phyloP scores from a whole-genome alignment of 75 land plant genomes.

The Cunninghamia lanceolata region DNA sequence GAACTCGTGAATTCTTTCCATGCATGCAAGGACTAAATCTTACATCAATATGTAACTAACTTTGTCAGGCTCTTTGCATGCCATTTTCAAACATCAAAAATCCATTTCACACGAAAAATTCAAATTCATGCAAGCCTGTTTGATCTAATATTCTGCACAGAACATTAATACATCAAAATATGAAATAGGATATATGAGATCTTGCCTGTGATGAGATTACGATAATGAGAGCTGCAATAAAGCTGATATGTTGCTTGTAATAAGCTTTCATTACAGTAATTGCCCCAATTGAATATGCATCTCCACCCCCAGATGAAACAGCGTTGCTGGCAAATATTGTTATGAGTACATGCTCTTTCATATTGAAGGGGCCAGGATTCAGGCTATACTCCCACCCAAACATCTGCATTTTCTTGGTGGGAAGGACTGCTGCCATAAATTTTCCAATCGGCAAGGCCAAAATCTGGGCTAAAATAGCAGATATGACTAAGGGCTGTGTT shows the following conservation, averaged over 20 bases:
- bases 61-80: neutral
- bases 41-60: neutral
- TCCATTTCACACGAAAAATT: neutral
- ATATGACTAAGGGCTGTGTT: conserved; percentile 51
- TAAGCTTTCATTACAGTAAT: conserved; percentile 82
- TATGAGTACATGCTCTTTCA: conserved; percentile 89
- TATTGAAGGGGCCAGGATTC: conserved; percentile 87
- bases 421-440: conserved; percentile 50
- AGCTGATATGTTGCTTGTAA: conserved; percentile 60
- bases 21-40: neutral
- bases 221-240: conserved; percentile 52
- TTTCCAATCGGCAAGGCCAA: conserved; percentile 46
- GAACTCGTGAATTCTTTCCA: neutral
- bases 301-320: conserved; percentile 52
- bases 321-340: conserved; percentile 78
- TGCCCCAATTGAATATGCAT: conserved; percentile 73
- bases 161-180: neutral
- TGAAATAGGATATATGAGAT: neutral
- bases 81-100: neutral
- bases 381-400: conserved; percentile 47
- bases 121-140: neutral
- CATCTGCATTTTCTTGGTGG: conserved; percentile 28
- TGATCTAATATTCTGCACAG: neutral
- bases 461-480: conserved; percentile 47
- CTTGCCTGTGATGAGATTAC: conserved; percentile 72